Conservation (phyloP, 441 rosid genomes). For the Erodium chrysanthum region DNA sequence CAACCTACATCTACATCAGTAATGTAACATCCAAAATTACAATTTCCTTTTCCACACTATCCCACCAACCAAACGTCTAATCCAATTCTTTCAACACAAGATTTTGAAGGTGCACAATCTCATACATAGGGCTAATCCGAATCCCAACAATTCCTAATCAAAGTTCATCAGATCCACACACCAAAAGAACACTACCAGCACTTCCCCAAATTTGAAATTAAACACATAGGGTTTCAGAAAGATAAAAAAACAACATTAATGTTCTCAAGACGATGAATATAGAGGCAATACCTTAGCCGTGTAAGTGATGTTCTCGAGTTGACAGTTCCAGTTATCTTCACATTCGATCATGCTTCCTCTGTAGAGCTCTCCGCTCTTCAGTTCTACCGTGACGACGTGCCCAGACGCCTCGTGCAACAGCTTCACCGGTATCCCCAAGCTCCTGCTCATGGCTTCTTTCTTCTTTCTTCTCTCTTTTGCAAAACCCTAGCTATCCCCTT, state of each 20-base stretch:
- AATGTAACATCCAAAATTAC: neutral
- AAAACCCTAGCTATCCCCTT: conserved; percentile 4
- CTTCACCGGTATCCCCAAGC: conserved; percentile 29
- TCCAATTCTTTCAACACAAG: neutral
- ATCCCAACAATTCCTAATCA: neutral
- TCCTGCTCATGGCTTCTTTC: conserved; percentile 21
- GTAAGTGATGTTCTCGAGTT: conserved; percentile 27
- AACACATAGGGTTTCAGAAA: neutral
- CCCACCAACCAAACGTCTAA: neutral
- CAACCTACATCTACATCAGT: neutral
- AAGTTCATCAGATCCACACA: neutral
- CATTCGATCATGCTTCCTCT: conserved; percentile 27
- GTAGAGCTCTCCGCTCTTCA: conserved; percentile 26
- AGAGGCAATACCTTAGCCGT: conserved; percentile 20
- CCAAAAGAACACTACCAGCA: neutral
- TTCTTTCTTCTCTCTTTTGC: too few species aligned
- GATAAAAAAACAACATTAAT: neutral
- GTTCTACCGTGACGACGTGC: conserved; percentile 25
- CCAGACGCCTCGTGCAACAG: conserved; percentile 25
- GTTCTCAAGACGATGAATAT: neutral
- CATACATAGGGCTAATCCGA: neutral
- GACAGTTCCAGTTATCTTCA: conserved; percentile 29
- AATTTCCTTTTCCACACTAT: neutral
- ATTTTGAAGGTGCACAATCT: neutral
- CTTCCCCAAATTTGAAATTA: neutral